Evolutionary conservation across 169 alveolate genomes (phyloP).

Genomic region (Plasmodium vinckei): DNA sequence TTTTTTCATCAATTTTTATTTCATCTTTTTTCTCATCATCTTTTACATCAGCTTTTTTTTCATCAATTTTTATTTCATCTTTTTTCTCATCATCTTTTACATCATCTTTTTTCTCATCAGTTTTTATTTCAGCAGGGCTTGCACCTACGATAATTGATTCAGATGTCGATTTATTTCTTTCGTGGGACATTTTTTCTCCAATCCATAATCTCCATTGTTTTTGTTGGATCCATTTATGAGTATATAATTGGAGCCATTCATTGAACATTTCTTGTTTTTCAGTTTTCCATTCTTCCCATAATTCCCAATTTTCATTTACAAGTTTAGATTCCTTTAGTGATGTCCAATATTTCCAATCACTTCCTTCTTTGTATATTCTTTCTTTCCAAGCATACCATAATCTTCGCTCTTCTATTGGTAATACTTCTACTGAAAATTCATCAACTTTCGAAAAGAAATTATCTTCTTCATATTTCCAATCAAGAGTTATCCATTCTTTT

Average conservation of each 20-base stretch:
- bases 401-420: not conserved
- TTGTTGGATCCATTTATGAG: conserved; percentile 17
- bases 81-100: too few relatives aligned
- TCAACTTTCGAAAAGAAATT: conserved; percentile 20
- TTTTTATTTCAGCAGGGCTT: too few relatives aligned
- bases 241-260: conserved; percentile 7
- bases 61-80: too few relatives aligned
- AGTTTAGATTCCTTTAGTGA: conserved; percentile 15
- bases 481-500: conserved; percentile 29
- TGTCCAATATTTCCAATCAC: conserved; percentile 34
- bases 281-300: conserved; percentile 42
- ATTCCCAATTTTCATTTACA: conserved; percentile 24
- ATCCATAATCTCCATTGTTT: conserved; percentile 33
- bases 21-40: too few relatives aligned
- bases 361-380: conserved; percentile 37
- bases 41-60: too few relatives aligned
- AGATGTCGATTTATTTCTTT: too few relatives aligned
- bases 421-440: conserved; percentile 1
- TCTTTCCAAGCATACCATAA: conserved; percentile 27
- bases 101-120: too few relatives aligned
- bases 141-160: too few relatives aligned
- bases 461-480: conserved; percentile 37
- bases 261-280: conserved; percentile 13
- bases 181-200: conserved; percentile 4
- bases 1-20: too few relatives aligned